phyloP scores from a whole-genome alignment of 2,329 filamentous ascomycete genomes.

The Monilinia aucupariae region DNA sequence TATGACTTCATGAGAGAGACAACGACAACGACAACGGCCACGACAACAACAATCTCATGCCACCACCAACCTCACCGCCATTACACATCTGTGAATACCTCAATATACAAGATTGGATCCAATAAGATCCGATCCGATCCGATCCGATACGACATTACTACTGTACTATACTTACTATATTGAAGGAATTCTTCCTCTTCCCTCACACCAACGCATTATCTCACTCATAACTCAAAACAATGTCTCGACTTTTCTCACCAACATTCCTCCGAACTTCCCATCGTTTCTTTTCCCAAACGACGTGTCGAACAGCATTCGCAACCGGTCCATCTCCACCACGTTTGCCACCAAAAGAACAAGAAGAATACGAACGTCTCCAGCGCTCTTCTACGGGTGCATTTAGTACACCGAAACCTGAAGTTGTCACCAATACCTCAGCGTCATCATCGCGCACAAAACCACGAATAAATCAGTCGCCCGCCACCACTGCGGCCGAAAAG shows the following conservation, averaged over 20 bases:
- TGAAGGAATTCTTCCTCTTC: too few species aligned
- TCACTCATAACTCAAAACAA: too few species aligned
- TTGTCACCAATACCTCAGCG: constrained; percentile 24
- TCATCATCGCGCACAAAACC: constrained; percentile 33
- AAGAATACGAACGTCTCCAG: constrained; percentile 84
- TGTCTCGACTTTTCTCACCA: constrained; percentile 31
- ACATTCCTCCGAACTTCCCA: constrained; percentile 29
- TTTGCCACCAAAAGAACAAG: constrained; percentile 82
- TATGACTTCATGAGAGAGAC: too few species aligned
- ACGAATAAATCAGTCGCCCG: constrained; percentile 47
- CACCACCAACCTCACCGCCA: neutral
- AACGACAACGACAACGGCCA: neutral
- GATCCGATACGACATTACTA: too few species aligned
- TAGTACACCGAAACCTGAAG: constrained; percentile 50
- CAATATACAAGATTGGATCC: neutral
- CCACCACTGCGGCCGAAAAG: constrained; percentile 22
- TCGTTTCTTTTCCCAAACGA: constrained; percentile 30
- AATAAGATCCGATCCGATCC: too few species aligned
- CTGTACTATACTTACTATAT: too few species aligned
- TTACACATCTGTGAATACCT: too few species aligned
- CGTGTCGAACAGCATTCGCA: constrained; percentile 39
- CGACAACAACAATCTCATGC: too few species aligned
- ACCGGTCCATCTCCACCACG: constrained; percentile 69
- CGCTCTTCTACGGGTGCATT: constrained; percentile 69
- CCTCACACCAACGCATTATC: too few species aligned